These are phyloP conservation scores for Larix sibirica DNA, from an alignment of 83 land plant species.

Conservation along the genomic window DNA sequence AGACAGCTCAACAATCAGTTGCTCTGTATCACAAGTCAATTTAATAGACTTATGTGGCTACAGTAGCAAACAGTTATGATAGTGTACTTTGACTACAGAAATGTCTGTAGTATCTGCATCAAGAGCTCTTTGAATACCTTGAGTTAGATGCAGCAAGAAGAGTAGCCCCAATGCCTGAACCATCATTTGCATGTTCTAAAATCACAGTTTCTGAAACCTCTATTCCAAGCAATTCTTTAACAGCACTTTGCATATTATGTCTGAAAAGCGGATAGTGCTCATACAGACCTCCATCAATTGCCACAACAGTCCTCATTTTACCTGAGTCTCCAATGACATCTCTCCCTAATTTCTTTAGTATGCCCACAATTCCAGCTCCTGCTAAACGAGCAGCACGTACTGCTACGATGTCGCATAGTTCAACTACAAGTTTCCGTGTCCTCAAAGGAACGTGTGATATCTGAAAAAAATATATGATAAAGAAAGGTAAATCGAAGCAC, in stretches of 20 bases:
- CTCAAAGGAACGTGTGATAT: constrained; percentile 21
- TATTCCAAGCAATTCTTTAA: constrained; percentile 54
- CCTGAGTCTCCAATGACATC: constrained; percentile 32
- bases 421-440: constrained; percentile 44
- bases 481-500: neutral
- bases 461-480: constrained; percentile 15
- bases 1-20: neutral
- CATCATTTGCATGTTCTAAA: constrained; percentile 67
- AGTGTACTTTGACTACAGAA: neutral
- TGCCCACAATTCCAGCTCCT: constrained; percentile 76
- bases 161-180: constrained; percentile 82
- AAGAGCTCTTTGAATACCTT: constrained; percentile 24
- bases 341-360: constrained; percentile 61
- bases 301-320: constrained; percentile 65
- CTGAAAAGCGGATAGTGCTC: constrained; percentile 67
- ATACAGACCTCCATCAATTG: constrained; percentile 77
- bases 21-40: neutral
- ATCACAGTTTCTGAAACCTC: constrained; percentile 42
- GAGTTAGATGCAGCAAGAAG: constrained; percentile 77
- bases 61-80: neutral
- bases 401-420: constrained; percentile 55
- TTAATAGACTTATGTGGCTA: neutral
- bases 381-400: constrained; percentile 64
- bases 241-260: constrained; percentile 49
- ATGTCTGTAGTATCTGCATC: constrained; percentile 9